phyloP scores from a whole-genome alignment of 2,329 filamentous ascomycete species.

The Scedosporium minutisporum region DNA sequence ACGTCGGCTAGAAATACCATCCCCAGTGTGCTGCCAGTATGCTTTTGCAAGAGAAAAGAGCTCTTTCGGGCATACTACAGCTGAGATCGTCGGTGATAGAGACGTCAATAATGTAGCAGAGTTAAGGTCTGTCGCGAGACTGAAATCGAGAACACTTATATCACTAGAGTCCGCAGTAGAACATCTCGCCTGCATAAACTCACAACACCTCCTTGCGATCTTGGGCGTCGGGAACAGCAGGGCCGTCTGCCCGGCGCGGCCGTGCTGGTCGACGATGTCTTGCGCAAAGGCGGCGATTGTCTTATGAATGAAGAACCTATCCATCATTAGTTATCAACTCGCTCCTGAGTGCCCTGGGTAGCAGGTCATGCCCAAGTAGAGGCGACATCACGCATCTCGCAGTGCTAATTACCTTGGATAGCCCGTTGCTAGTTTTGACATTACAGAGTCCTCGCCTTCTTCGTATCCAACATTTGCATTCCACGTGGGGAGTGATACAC shows the following conservation, averaged over 20 bases:
- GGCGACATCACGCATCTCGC: neutral
- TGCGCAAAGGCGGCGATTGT: constrained; percentile 64
- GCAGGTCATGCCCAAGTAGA: too few species aligned
- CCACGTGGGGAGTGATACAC: constrained; percentile 94
- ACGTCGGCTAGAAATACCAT: constrained; percentile 81
- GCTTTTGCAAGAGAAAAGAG: constrained; percentile 70
- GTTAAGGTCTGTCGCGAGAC: constrained; percentile 37
- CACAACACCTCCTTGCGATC: constrained; percentile 61
- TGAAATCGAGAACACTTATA: constrained; percentile 51
- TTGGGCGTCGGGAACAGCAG: constrained; percentile 72
- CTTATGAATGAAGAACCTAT: constrained; percentile 84
- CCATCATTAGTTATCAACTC: constrained; percentile 10
- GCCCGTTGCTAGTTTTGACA: constrained; percentile 75
- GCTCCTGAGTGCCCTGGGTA: neutral
- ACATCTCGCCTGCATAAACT: constrained; percentile 55
- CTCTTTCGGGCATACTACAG: constrained; percentile 61
- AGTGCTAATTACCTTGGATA: constrained; percentile 61
- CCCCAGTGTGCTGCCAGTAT: constrained; percentile 95
- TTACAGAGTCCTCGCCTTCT: constrained; percentile 81
- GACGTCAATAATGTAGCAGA: constrained; percentile 42
- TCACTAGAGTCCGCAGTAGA: constrained; percentile 38
- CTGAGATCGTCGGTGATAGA: constrained; percentile 52
- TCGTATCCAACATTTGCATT: constrained; percentile 84
- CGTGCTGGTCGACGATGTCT: constrained; percentile 57
- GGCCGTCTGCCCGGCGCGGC: constrained; percentile 52